Conservation (phyloP, 768 basidiomycete genomes). For the Gymnopilus junonius region DNA sequence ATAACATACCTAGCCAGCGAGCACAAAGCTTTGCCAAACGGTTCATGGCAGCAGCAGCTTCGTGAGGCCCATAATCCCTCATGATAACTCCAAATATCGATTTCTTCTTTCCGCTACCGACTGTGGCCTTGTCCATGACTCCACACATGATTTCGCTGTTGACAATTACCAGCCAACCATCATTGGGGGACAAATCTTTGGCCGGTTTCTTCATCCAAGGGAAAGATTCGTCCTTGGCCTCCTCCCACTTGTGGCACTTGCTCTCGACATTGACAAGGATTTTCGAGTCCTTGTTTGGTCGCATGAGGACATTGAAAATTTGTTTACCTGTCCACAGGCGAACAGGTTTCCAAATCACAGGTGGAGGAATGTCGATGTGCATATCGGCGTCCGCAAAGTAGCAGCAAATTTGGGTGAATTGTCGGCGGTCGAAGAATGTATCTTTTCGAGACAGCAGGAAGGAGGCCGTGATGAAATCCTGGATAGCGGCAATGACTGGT, state of each 20-base stretch:
- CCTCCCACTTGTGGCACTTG: conserved; percentile 90
- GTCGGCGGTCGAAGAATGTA: conserved; percentile 88
- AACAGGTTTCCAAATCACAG: conserved; percentile 90
- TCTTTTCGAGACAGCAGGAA: conserved; percentile 94
- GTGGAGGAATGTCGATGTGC: conserved; percentile 95
- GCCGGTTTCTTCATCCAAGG: conserved; percentile 63
- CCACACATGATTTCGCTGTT: conserved; percentile 99
- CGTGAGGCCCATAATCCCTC: conserved; percentile 94
- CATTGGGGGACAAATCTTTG: conserved; percentile 92
- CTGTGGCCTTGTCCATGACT: conserved; percentile 97
- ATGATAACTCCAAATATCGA: conserved; percentile 98
- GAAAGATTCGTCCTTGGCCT: conserved; percentile 66
- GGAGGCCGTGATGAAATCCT: conserved; percentile 99
- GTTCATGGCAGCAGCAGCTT: conserved; percentile 95
- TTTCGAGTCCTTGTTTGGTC: conserved; percentile 82
- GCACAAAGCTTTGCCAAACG: conserved; percentile 94
- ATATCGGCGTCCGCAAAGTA: conserved; percentile 91
- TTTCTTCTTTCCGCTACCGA: conserved; percentile 99
- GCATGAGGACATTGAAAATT: conserved; percentile 96
- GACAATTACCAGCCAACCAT: conserved; percentile 95
- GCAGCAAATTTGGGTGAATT: conserved; percentile 96
- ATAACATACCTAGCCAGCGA: conserved; percentile 78
- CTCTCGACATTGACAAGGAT: conserved; percentile 95
- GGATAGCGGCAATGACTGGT: conserved; percentile 98
- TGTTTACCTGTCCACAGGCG: conserved; percentile 99